Base-by-base conservation (phyloP, 306 rosid species). In the Prunus armeniaca region DNA sequence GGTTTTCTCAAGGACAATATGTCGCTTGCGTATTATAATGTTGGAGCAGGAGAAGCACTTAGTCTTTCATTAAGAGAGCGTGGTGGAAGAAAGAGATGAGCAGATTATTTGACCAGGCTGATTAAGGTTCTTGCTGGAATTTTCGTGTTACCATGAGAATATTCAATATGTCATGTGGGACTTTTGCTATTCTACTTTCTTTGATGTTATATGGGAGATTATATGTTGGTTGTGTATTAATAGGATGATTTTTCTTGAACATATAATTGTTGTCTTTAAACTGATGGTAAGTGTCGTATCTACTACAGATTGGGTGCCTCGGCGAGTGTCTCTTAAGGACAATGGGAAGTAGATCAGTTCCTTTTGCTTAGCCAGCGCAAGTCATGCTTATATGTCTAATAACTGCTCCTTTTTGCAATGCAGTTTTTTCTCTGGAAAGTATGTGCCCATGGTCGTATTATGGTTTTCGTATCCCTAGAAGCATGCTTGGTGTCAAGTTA, bases 81-180 rank as follows among this genome's bases (percentile, higher is more conserved):
- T 77, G 98, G 97, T 83, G 98, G 98, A 84, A 90, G 98, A 89
- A 92, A 91, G 92, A 88, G 93, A 89, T 90, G 86, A 92, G 69
- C 65, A 54, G 51, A 68, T 66, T 80, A 60, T 74, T 50, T 50
- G 79, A 47, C 76, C 67, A 22, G 22, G 62, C 80, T 32, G 12
- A 55, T 76, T 71, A 66, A 89, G 93, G 89, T 85, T 88, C 80
- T 84, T 79, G 72, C 81, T 80, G 87, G 83, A 84, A 76, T 77
- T 81, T 84, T 82, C 62, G 78, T 82, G 82, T 69, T 82, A 64
- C 54, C 13, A 27, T 71, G 69, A 78, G 81, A 86, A 55, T 71
- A 69, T 79, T 76, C 82, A 60, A 76, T 73, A 74, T 74, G 49
- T 34, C 72, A 68, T 75, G 62, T 65, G 80, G 74, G 88, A 81